Evolutionary conservation across 2,329 filamentous ascomycete genomes (phyloP).

Genomic region (Fusarium sp.): DNA sequence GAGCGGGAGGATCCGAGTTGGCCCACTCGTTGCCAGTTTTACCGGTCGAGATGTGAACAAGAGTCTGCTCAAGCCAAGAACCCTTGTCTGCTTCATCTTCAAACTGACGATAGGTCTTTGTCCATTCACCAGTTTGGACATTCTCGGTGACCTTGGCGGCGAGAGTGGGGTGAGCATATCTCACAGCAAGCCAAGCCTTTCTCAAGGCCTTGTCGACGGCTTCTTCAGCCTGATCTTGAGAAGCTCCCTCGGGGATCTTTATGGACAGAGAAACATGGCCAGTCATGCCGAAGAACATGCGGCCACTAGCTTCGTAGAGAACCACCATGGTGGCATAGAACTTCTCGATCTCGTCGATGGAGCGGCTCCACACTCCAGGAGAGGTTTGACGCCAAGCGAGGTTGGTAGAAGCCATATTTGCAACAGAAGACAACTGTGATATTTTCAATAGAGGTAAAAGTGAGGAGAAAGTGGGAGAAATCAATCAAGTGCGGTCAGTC

Average conservation of each 20-base stretch:
- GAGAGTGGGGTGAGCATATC: conserved; percentile 49
- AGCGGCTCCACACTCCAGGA: conserved; percentile 47
- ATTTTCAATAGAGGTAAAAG: not conserved
- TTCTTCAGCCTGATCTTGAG: not conserved
- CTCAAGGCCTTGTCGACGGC: conserved; percentile 44
- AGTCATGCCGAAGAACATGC: conserved; percentile 55
- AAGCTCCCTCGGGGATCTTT: not conserved
- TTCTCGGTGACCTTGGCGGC: conserved; percentile 42
- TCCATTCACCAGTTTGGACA: conserved; percentile 27
- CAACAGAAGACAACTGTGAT: no score
- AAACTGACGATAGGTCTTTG: conserved; percentile 37
- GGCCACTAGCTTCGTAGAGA: conserved; percentile 49
- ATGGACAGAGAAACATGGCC: conserved; percentile 48
- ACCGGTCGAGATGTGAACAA: conserved; percentile 36
- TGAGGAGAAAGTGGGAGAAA: not conserved
- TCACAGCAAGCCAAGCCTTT: conserved; percentile 48
- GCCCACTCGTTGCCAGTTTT: conserved; percentile 45
- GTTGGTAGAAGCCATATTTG: not conserved
- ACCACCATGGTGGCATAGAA: conserved; percentile 52
- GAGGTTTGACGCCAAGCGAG: conserved; percentile 39
- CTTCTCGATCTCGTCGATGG: conserved; percentile 54
- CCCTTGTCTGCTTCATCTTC: conserved; percentile 15
- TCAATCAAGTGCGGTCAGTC: not conserved
- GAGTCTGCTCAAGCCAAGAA: conserved; percentile 46
- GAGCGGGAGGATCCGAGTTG: conserved; percentile 46